These are phyloP conservation scores for Trifolium repens DNA, from an alignment of 306 rosid genomes.

Conservation along the genomic window DNA sequence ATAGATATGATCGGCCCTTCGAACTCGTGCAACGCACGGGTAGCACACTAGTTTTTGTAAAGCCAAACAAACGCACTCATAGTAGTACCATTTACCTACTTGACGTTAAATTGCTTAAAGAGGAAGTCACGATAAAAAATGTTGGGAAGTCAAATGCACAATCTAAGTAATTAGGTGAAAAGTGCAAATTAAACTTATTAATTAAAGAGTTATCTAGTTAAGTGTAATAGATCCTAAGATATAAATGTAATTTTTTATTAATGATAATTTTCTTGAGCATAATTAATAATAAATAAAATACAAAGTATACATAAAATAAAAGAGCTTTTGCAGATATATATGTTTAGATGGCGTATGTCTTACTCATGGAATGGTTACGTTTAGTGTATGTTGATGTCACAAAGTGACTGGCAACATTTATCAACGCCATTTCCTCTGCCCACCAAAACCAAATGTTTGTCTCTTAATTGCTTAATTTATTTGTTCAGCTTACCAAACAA, in stretches of 20 bases:
- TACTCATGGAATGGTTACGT: neutral
- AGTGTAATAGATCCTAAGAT: neutral
- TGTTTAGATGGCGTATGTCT: neutral
- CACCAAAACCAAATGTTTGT: constrained; percentile 39
- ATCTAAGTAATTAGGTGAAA: neutral
- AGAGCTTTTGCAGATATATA: neutral
- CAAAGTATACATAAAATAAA: neutral
- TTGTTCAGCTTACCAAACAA: constrained; percentile 19
- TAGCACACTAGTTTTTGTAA: too few relatives aligned
- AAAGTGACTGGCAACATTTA: constrained; percentile 22
- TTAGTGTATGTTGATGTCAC: neutral
- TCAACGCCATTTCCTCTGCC: constrained; percentile 16
- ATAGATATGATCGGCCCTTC: too few relatives aligned
- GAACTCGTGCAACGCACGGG: too few relatives aligned
- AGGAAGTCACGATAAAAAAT: too few relatives aligned
- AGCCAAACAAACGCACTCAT: too few relatives aligned
- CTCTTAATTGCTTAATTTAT: constrained; percentile 12
- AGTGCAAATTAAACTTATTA: neutral
- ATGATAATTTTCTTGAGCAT: too few relatives aligned
- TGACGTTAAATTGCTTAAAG: too few relatives aligned
- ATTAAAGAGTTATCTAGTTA: neutral
- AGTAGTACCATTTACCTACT: too few relatives aligned
- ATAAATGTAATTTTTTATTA: too few relatives aligned
- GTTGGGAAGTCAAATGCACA: neutral
- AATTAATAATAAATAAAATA: too few relatives aligned